phyloP scores from a whole-genome alignment of 1,284 basidiomycete species.

The Fomitopsis betulina region DNA sequence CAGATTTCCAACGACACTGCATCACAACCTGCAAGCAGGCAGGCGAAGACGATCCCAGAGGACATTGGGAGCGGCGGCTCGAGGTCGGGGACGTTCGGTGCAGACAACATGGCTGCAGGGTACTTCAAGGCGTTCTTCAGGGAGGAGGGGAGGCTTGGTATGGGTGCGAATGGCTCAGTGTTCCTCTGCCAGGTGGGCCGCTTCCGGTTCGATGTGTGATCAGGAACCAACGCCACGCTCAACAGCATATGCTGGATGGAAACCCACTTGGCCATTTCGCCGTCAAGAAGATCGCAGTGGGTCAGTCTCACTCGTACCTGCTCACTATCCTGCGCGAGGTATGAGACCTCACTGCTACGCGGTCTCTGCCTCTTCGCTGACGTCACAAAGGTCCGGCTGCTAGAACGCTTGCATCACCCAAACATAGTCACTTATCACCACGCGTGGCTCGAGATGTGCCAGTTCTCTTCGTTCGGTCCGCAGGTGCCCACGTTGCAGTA shows the following conservation, averaged over 20 bases:
- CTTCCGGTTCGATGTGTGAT: neutral
- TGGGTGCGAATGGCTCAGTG: slow-evolving; percentile 90
- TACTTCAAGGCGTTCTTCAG: slow-evolving; percentile 87
- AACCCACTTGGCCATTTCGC: slow-evolving; percentile 84
- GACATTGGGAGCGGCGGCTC: neutral
- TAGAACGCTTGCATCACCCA: slow-evolving; percentile 85
- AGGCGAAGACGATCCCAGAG: neutral
- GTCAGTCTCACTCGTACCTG: slow-evolving; percentile 81
- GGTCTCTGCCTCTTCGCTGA: neutral
- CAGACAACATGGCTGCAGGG: slow-evolving; percentile 73
- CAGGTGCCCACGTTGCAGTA: slow-evolving; percentile 80
- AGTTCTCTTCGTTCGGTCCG: slow-evolving; percentile 84
- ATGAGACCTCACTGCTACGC: slow-evolving; percentile 10
- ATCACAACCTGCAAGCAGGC: slow-evolving; percentile 53
- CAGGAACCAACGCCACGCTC: slow-evolving; percentile 2
- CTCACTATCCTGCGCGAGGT: slow-evolving; percentile 79
- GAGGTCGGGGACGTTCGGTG: slow-evolving; percentile 39
- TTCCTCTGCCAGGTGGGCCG: slow-evolving; percentile 73
- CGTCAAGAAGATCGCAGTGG: slow-evolving; percentile 94
- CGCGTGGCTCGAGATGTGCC: slow-evolving; percentile 84
- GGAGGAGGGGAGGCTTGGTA: slow-evolving; percentile 82
- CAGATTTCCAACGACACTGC: slow-evolving; percentile 63
- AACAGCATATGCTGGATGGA: slow-evolving; percentile 75
- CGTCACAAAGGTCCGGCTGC: slow-evolving; percentile 58
- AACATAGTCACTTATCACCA: slow-evolving; percentile 96